Evolutionary conservation across 2,329 filamentous ascomycete genomes (phyloP).

Genomic region (Aspergillus pseudotamarii): DNA sequence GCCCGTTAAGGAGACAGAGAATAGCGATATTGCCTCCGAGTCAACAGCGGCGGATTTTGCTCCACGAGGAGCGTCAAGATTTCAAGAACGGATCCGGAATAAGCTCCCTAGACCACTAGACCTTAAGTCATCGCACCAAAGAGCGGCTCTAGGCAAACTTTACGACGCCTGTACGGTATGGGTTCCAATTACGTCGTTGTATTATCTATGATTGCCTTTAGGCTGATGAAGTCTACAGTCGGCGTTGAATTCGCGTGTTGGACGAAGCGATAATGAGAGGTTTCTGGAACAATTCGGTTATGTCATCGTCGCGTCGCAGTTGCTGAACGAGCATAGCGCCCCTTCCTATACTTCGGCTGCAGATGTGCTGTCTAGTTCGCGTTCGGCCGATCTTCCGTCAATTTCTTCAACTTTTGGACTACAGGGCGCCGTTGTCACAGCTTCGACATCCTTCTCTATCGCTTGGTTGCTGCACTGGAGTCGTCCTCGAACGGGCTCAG

Average conservation of each 20-base stretch:
- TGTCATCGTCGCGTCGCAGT: constrained; percentile 86
- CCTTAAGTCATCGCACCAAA: constrained; percentile 32
- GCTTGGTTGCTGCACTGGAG: constrained; percentile 73
- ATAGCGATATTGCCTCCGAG: constrained; percentile 33
- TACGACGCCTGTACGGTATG: constrained; percentile 54
- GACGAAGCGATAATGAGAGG: constrained; percentile 75
- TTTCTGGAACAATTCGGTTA: constrained; percentile 95
- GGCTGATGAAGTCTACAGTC: constrained; percentile 26
- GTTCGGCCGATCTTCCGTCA: constrained; percentile 33
- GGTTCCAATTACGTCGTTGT: not conserved
- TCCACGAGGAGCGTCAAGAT: constrained; percentile 52
- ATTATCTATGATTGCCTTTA: not conserved
- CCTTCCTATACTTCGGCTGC: constrained; percentile 44
- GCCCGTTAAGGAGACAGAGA: constrained; percentile 35
- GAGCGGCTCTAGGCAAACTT: constrained; percentile 40
- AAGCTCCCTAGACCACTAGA: constrained; percentile 53
- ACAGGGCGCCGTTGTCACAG: constrained; percentile 68
- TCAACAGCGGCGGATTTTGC: constrained; percentile 47
- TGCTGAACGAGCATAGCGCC: constrained; percentile 67
- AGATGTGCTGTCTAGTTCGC: constrained; percentile 35
- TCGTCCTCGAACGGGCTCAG: constrained; percentile 57
- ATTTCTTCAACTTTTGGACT: constrained; percentile 57
- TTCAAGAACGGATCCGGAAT: constrained; percentile 53
- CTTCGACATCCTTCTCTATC: constrained; percentile 61
- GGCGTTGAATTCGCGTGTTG: constrained; percentile 53